Percentiles rank a stretch among this genome's conserved stretches.
Conservation (phyloP, 2,329 filamentous ascomycete genomes). For the Hymenoscyphus scutula region DNA sequence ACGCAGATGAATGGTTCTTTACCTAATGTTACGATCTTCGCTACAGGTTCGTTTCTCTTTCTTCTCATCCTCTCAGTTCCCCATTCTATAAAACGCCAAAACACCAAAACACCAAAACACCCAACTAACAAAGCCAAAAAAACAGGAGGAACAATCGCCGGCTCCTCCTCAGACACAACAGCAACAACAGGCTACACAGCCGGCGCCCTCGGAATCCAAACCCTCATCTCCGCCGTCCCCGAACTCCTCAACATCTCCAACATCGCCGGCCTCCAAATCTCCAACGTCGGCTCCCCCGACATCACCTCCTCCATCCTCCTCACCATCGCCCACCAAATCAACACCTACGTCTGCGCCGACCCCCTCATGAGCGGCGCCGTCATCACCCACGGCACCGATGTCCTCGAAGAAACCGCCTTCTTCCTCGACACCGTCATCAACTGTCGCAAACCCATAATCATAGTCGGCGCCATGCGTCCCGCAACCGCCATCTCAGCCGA, state of each 20-base stretch:
- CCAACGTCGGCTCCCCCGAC: conserved; percentile 47
- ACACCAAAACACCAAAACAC: conserved; percentile 24
- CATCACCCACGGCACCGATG: conserved; percentile 65
- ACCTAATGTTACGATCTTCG: conserved; percentile 30
- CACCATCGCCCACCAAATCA: conserved; percentile 47
- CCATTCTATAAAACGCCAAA: conserved; percentile 20
- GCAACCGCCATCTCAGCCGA: conserved; percentile 61
- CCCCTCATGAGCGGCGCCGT: conserved; percentile 48
- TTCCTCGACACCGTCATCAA: conserved; percentile 58
- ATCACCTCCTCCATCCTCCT: conserved; percentile 51
- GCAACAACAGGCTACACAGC: conserved; percentile 56
- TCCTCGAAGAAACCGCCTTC: conserved; percentile 62
- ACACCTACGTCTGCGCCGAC: conserved; percentile 39
- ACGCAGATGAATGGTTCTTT: conserved; percentile 29
- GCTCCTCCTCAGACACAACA: conserved; percentile 46
- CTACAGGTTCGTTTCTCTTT: conserved; percentile 22
- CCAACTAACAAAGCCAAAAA: conserved; percentile 35
- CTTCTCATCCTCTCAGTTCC: too few species aligned
- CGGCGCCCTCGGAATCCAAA: conserved; percentile 33
- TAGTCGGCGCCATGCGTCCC: conserved; percentile 62
- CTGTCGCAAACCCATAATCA: conserved; percentile 56
- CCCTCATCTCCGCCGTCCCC: conserved; percentile 54
- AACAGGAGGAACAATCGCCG: conserved; percentile 59
- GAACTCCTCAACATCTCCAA: conserved; percentile 54
- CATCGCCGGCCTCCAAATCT: conserved; percentile 51